These are phyloP conservation scores for Podaxis carcinomalis DNA, from an alignment of 768 basidiomycete species.

Conservation along the genomic window DNA sequence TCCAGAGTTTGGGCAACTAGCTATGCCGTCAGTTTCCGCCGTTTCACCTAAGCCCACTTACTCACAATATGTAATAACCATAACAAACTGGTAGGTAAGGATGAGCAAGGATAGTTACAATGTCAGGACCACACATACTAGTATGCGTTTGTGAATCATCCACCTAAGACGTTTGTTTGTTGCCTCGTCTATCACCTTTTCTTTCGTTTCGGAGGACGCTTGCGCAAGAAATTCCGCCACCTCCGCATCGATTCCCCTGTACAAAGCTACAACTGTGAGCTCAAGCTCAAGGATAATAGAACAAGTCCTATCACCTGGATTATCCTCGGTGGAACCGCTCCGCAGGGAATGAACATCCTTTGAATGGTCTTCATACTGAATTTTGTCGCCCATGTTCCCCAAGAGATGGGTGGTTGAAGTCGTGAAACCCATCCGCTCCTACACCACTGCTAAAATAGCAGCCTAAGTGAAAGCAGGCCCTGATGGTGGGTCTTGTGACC, in stretches of 20 bases:
- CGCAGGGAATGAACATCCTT: constrained; percentile 31
- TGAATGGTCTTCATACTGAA: constrained; percentile 17
- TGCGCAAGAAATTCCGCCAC: constrained; percentile 40
- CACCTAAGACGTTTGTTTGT: constrained; percentile 38
- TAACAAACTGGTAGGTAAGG: constrained; percentile 27
- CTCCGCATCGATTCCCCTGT: constrained; percentile 36
- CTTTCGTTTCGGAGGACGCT: constrained; percentile 16
- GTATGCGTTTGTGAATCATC: constrained; percentile 43
- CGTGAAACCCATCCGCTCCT: background rate
- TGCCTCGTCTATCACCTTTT: constrained; percentile 34
- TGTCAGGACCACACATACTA: constrained; percentile 22
- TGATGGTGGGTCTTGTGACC: background rate
- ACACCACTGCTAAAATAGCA: background rate
- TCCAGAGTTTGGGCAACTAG: constrained; percentile 42
- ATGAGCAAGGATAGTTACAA: background rate
- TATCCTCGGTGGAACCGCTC: constrained; percentile 23
- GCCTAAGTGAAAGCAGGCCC: background rate
- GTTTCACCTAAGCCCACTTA: background rate
- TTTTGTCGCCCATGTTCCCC: background rate
- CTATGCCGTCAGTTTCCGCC: background rate
- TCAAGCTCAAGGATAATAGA: too few species aligned
- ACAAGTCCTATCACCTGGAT: background rate
- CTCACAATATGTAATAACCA: constrained; percentile 44
- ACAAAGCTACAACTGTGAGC: background rate
- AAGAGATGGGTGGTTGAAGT: background rate